Evolutionary conservation across 2,329 filamentous ascomycete genomes (phyloP).

Genomic region (Fusarium cyanostomum): DNA sequence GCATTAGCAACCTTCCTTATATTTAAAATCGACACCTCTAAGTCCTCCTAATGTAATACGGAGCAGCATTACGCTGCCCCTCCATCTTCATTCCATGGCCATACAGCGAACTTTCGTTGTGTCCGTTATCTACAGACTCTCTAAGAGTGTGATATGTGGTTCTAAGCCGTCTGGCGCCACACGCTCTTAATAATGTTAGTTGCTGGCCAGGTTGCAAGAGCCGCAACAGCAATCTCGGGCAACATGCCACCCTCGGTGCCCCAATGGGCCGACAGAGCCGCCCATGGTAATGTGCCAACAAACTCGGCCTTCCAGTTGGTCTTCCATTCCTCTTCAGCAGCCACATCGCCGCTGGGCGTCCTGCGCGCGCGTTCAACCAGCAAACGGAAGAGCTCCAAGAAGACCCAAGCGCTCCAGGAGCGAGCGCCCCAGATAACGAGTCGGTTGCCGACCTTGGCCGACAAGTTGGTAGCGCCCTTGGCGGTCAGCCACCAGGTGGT

Average conservation of each 20-base stretch:
- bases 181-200: conserved; percentile 56
- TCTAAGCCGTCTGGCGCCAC: conserved; percentile 53
- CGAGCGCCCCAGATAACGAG: conserved; percentile 78
- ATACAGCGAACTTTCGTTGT: neutral
- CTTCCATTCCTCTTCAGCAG: conserved; percentile 54
- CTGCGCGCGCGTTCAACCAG: conserved; percentile 56
- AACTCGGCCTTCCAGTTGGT: conserved; percentile 72
- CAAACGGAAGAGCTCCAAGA: conserved; percentile 77
- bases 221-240: conserved; percentile 53
- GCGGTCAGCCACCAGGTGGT: conserved; percentile 81
- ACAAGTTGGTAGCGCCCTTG: conserved; percentile 74
- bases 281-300: conserved; percentile 77
- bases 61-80: neutral
- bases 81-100: neutral
- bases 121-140: neutral
- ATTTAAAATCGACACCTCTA: neutral
- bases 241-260: conserved; percentile 71
- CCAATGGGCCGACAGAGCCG: conserved; percentile 87
- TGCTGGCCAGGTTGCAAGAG: conserved; percentile 57
- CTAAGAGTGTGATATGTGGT: neutral
- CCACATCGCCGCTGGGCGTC: conserved; percentile 47
- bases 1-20: neutral
- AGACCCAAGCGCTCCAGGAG: conserved; percentile 83
- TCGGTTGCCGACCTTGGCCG: conserved; percentile 63
- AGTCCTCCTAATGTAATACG: neutral